Base-by-base conservation (phyloP, 2,329 filamentous ascomycete genomes). In the Pseudocercospora fijiensis region DNA sequence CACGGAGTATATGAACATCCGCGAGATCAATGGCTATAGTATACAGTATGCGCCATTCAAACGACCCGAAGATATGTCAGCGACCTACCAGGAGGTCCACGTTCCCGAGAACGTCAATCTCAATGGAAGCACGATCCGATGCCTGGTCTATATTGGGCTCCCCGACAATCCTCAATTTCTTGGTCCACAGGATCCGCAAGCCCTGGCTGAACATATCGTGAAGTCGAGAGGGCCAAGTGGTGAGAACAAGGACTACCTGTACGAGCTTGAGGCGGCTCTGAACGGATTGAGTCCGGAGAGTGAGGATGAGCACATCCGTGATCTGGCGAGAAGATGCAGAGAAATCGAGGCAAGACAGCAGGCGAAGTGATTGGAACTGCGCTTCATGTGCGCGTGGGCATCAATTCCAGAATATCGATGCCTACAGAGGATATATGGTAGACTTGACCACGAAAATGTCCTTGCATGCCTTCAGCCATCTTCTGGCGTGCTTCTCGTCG, bases 11-110 rank as follows among this genome's bases (percentile, higher is more conserved):
- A 90, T 99, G 55, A 93, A 98, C 77, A 94, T 97, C 69, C 89
- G 95, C 52, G 95, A 99, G 78, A 96, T 98, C 75, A 96, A 98
- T 79, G 95, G 95, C 26, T 99, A 99, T 79, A 91, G 88, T 60
- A 96, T 96, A 69, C 93, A 97, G 78, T 91, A 92, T 77, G 91
- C 92, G 27, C 87, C 90, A 0, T 97, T 98, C 63, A 64, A 67
- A 37, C 45, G 43, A 18, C 57, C 66, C 7, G 65, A 71, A 55
- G 83, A 93, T 71, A 87, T 89, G 6, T 82, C 85, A 3, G 67
- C 70, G 27, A 68, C 67, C 1, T 71, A 69, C 75, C 13, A 61
- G 83, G 86, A 71, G 77, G 75, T 60, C 83, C 84, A 71, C 63
- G 51, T 70, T 8, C 55, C 70, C 2, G 30, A 58, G 6, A 61